phyloP scores from a whole-genome alignment of 208 protist genomes.

The Acanthamoeba royreba region DNA sequence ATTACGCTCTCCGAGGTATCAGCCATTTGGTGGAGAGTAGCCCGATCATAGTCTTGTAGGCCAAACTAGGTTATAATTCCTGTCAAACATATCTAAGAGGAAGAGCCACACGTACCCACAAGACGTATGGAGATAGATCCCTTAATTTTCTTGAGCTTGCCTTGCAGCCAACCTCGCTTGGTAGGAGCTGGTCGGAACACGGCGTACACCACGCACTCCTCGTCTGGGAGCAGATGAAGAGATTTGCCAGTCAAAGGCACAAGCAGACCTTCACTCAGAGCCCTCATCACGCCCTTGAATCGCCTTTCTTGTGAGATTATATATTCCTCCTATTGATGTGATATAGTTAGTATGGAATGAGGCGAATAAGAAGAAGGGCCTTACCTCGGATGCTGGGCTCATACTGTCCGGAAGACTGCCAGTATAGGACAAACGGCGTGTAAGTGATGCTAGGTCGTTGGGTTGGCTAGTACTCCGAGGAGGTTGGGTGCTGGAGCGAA shows the following conservation, averaged over 20 bases:
- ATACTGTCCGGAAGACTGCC: background rate
- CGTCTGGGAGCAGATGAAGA: conserved; percentile 23
- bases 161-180: conserved; percentile 58
- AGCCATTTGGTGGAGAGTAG: background rate
- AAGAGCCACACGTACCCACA: background rate
- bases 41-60: background rate
- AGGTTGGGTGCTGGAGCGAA: background rate
- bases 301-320: conserved; percentile 1
- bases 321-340: background rate
- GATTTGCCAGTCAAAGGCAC: conserved; percentile 2
- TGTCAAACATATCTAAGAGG: background rate
- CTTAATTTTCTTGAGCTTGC: conserved; percentile 64
- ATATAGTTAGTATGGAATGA: background rate
- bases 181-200: conserved; percentile 44
- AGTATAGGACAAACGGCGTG: background rate
- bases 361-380: background rate
- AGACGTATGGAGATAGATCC: conserved; percentile 52
- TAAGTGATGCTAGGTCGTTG: background rate
- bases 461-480: background rate
- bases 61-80: background rate
- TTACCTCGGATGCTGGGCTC: background rate
- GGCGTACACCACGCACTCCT: conserved; percentile 56
- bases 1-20: background rate
- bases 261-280: conserved; percentile 14
- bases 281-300: background rate